Base-by-base conservation (phyloP, 371 early-diverging fungal species). In the Mortierella sp. region DNA sequence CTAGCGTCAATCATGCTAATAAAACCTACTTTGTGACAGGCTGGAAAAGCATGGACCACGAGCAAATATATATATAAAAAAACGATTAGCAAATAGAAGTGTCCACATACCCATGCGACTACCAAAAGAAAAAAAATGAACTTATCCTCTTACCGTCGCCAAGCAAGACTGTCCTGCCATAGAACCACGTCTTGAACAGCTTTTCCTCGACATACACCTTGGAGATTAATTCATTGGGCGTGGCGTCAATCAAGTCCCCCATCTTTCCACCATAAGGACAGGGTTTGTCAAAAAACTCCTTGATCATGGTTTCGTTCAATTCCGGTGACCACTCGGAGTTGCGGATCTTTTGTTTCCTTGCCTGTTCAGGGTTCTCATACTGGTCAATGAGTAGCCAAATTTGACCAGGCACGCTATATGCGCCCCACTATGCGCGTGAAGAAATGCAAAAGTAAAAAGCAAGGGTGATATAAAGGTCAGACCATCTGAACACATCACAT, bases 111-210 rank as follows among this genome's bases (percentile, higher is more conserved):
- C 28, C 28, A 28, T 28, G 14, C 28, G 5, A 28, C 55, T 9
- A 28, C 13, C 13, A 28, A 59, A 24, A 3, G 19, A 6, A 28
- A 26, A 14, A 59, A 28, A 14, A 28, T 13, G 28, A 46, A 46
- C 46, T 13, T 13, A 10, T 9, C 9, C 46, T 4, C 10, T 26
- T 55, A 73, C 76, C 82, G 69, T 82, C 82, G 44, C 82, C 82
- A 13, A 82, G 53, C 11, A 79, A 70, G 16, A 82, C 82, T 0
- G 70, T 75, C 6, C 82, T 67, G 0, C 61, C 70, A 72, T 73
- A 46, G 44, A 74, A 53, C 83, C 83, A 83, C 19, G 83, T 83
- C 51, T 77, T 76, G 64, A 67, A 83, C 14, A 80, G 2, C 57
- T 61, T 80, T 6, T 80, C 83, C 19, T 80, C 83, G 24, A 80